A percentile compares a stretch with the other conserved stretches of the same genome.
Evolutionary conservation across 1,284 basidiomycete species (phyloP).

Genomic region (Leucoagaricus sp.): DNA sequence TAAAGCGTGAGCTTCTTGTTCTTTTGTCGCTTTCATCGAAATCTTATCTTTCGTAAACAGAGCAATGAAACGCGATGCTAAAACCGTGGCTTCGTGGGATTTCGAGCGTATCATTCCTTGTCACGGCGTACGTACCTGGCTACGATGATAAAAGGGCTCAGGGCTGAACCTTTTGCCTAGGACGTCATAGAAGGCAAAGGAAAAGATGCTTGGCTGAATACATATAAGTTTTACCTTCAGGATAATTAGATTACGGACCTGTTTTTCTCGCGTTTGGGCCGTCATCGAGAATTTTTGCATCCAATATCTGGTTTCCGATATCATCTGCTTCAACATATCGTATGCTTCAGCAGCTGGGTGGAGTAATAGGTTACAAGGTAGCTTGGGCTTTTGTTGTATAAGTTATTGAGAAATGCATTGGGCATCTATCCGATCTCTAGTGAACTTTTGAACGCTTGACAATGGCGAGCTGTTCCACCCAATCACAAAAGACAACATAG

Average conservation of each 20-base stretch:
- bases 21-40: background rate
- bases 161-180: background rate
- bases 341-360: no score
- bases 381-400: no score
- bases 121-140: slow-evolving; percentile 70
- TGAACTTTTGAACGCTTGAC: no score
- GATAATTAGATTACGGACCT: background rate
- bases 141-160: background rate
- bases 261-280: background rate
- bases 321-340: no score
- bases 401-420: no score
- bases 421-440: no score
- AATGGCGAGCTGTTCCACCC: no score
- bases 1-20: slow-evolving; percentile 52
- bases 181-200: slow-evolving; percentile 12
- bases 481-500: no score
- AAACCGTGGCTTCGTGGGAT: slow-evolving; percentile 79
- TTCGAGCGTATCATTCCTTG: slow-evolving; percentile 91
- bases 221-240: slow-evolving; percentile 5
- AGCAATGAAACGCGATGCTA: slow-evolving; percentile 72
- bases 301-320: no score
- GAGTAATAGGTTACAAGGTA: no score
- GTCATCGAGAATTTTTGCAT: no score
- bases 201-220: slow-evolving; percentile 6
- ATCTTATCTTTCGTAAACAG: slow-evolving; percentile 36